Evolutionary conservation across 2,329 filamentous ascomycete species (phyloP).

Genomic region (Xylariaceae sp.): DNA sequence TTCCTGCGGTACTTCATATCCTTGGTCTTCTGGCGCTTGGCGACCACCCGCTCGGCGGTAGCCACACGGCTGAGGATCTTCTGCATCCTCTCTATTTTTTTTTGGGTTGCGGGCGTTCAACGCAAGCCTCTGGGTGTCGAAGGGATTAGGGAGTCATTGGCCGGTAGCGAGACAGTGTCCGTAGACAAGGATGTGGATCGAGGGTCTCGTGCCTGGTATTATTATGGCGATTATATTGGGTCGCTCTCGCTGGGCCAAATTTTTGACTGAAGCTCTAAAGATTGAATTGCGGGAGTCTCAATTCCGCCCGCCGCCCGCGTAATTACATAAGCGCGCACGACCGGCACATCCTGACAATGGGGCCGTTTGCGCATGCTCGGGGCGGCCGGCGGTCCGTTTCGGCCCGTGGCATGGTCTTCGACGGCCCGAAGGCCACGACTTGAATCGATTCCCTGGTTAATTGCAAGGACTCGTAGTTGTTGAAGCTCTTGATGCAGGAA

Average conservation of each 20-base stretch:
- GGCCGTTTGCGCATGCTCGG: not conserved
- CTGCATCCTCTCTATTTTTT: conserved; percentile 25
- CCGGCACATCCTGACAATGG: not conserved
- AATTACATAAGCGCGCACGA: conserved; percentile 1
- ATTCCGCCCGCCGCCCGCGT: not conserved
- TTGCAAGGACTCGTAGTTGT: no score
- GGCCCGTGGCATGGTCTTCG: not conserved
- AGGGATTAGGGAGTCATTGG: conserved; percentile 9
- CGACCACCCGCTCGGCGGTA: conserved; percentile 35
- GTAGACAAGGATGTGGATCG: no score
- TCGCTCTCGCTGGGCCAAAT: conserved; percentile 11
- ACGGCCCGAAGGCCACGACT: not conserved
- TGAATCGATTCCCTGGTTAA: not conserved
- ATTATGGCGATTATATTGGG: not conserved
- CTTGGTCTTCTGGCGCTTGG: conserved; percentile 30
- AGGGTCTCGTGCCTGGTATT: not conserved
- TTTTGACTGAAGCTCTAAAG: conserved; percentile 15
- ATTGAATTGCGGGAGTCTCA: not conserved
- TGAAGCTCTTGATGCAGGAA: no score
- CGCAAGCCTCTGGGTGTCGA: not conserved
- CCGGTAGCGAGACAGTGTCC: not conserved
- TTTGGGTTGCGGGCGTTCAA: not conserved
- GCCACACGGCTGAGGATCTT: conserved; percentile 33
- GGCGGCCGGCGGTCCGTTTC: not conserved
- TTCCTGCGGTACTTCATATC: conserved; percentile 21